These are phyloP conservation scores for Cladosporium sp. DNA, from an alignment of 2,329 filamentous ascomycete genomes.

Conservation along the genomic window DNA sequence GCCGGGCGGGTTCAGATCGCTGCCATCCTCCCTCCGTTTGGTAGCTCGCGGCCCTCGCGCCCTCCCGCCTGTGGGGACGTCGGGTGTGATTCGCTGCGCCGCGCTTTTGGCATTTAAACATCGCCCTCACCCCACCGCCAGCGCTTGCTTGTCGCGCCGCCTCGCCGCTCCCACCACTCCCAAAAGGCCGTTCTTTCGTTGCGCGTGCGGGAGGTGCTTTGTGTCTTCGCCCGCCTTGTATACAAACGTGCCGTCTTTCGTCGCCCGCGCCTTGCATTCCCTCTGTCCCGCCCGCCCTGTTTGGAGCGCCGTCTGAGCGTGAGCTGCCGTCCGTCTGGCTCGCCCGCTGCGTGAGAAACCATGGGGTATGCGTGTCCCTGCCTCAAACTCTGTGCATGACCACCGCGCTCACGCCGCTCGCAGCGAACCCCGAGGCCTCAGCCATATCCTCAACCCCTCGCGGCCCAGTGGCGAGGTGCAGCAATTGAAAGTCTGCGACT, in stretches of 20 bases:
- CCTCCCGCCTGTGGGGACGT: slow-evolving; percentile 9
- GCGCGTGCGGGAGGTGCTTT: too few species aligned
- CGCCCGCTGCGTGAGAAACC: not conserved
- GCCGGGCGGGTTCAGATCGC: not conserved
- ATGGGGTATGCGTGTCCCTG: slow-evolving; percentile 1
- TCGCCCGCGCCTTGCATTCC: not conserved
- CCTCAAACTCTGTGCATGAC: not conserved
- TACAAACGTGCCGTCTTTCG: too few species aligned
- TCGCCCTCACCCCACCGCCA: slow-evolving; percentile 4
- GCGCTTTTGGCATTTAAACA: slow-evolving; percentile 6
- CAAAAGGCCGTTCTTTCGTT: not conserved
- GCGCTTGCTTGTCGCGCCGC: not conserved
- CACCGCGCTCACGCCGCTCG: not conserved
- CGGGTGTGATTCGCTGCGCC: slow-evolving; percentile 7
- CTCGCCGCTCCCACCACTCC: not conserved
- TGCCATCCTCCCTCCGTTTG: not conserved
- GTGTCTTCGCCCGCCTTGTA: too few species aligned
- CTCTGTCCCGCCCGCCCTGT: not conserved
- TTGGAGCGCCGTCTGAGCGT: too few species aligned
- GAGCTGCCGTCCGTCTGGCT: too few species aligned
- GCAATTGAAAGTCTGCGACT: not conserved
- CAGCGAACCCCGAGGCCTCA: slow-evolving; percentile 8
- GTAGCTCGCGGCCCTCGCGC: slow-evolving; percentile 7
- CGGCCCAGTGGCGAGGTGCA: not conserved
- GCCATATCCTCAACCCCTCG: slow-evolving; percentile 6